Evolutionary conservation across 2,329 filamentous ascomycete species (phyloP).

Genomic region (Xylariaceae sp.): DNA sequence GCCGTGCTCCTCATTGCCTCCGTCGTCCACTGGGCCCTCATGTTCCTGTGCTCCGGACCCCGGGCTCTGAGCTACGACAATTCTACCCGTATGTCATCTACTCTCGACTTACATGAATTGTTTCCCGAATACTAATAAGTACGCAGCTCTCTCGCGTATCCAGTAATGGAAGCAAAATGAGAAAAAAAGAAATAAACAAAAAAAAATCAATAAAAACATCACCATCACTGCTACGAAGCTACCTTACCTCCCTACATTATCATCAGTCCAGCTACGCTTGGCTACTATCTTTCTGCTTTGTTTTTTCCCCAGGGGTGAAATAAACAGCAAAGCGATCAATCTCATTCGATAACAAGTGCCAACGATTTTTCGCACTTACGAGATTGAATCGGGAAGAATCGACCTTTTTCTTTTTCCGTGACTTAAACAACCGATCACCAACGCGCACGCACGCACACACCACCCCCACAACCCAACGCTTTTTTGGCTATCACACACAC

Average conservation of each 20-base stretch:
- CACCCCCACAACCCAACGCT: too few species aligned
- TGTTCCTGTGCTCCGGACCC: conserved; percentile 18
- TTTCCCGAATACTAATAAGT: background rate
- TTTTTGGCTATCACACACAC: too few species aligned
- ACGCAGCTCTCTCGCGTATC: conserved; percentile 13
- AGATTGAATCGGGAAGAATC: too few species aligned
- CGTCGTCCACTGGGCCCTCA: conserved; percentile 17
- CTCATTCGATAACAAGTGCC: too few species aligned
- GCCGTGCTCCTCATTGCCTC: conserved; percentile 16
- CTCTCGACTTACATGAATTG: background rate
- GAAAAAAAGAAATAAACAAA: background rate
- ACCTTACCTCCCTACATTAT: background rate
- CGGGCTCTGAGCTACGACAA: conserved; percentile 7
- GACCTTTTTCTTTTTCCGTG: too few species aligned
- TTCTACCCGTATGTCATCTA: conserved; percentile 11
- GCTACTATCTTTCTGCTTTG: too few species aligned
- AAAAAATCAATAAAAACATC: background rate
- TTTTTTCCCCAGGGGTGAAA: too few species aligned
- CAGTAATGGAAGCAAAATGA: conserved; percentile 7
- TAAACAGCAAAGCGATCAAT: too few species aligned
- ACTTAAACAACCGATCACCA: too few species aligned
- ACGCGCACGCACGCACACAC: too few species aligned
- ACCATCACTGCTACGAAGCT: background rate
- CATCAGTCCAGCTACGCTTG: too few species aligned
- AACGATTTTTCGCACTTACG: too few species aligned